Conservation (phyloP, 345 rosid species). For the Citrus unshiu region DNA sequence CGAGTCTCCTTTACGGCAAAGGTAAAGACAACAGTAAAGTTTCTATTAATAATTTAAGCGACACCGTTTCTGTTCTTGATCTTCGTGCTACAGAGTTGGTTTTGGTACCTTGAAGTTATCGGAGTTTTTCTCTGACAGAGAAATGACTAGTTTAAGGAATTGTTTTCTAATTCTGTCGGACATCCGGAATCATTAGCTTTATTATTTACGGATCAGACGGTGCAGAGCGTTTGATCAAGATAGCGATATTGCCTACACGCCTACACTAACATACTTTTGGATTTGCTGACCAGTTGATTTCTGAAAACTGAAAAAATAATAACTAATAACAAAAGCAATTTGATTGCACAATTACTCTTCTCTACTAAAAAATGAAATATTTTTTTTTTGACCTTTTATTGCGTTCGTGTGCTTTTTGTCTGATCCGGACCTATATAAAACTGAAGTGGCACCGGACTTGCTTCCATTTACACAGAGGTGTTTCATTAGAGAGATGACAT, state of each 20-base stretch:
- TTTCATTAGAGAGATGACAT: too few relatives aligned
- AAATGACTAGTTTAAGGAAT: neutral
- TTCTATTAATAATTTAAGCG: neutral
- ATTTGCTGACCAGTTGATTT: neutral
- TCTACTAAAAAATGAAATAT: neutral
- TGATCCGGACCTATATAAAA: too few relatives aligned
- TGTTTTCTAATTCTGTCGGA: neutral
- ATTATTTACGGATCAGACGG: neutral
- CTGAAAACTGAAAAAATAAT: neutral
- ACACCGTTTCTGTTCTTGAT: neutral
- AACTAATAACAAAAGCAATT: neutral
- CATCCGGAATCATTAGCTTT: neutral
- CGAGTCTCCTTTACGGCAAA: slow-evolving; percentile 66
- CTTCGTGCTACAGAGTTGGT: neutral
- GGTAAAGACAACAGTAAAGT: slow-evolving; percentile 37
- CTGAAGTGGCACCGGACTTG: too few relatives aligned
- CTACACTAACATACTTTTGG: neutral
- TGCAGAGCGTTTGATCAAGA: neutral
- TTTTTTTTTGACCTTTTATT: too few relatives aligned
- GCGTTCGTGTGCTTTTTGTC: too few relatives aligned
- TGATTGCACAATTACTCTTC: neutral
- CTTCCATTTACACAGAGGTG: too few relatives aligned
- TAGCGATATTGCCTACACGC: neutral
- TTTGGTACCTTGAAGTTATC: neutral
- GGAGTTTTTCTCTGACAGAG: neutral